Evolutionary conservation across 306 rosid species (phyloP).

Genomic region (Spatholobus suberectus): DNA sequence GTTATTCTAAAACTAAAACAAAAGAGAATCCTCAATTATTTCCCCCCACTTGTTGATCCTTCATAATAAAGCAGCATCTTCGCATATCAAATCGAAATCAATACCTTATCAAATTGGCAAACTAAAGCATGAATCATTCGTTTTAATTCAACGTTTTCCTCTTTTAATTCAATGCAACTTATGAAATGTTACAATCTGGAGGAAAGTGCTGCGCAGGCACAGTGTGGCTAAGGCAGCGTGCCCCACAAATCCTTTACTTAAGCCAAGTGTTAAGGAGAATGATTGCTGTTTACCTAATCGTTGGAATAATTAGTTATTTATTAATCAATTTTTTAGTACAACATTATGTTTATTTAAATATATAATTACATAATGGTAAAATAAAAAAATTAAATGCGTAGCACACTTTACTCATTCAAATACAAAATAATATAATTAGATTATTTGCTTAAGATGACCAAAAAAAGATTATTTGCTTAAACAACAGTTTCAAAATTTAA

Average conservation of each 20-base stretch:
- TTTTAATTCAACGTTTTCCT: background rate
- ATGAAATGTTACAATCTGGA: background rate
- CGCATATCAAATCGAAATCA: conserved; percentile 35
- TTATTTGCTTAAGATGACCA: too few species aligned
- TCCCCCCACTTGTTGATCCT: conserved; percentile 25
- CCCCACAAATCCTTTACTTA: conserved; percentile 22
- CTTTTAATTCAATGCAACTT: background rate
- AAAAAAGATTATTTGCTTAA: background rate
- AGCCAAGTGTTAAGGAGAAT: conserved; percentile 3
- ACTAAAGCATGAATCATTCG: background rate
- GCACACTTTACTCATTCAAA: too few species aligned
- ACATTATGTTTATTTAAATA: too few species aligned
- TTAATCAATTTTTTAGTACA: background rate
- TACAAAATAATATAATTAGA: background rate
- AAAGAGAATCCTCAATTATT: conserved; percentile 29
- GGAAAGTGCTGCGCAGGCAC: background rate
- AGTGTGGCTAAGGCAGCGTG: too few species aligned
- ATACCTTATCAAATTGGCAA: conserved; percentile 14
- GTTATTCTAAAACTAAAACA: conserved; percentile 6
- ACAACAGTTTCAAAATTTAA: background rate
- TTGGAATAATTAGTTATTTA: background rate
- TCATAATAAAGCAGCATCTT: background rate
- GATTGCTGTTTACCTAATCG: background rate
- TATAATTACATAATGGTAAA: background rate
- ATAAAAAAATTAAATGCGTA: too few species aligned